A percentile compares a stretch with the other conserved stretches of the same genome.
Evolutionary conservation across 441 rosid species (phyloP).

Genomic region (Gossypium davidsonii): DNA sequence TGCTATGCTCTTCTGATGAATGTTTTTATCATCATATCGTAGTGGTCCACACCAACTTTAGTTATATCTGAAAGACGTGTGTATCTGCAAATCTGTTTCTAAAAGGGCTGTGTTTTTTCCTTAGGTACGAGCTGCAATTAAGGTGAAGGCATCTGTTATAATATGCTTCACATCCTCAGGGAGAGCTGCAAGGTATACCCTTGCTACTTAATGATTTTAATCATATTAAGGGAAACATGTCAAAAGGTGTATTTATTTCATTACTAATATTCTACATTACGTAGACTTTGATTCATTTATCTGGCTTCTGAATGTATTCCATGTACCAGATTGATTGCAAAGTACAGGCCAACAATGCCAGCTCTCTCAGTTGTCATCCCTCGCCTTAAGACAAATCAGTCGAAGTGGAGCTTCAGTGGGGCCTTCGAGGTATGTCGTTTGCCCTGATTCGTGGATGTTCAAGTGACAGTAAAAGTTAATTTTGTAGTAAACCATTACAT

Average conservation of each 20-base stretch:
- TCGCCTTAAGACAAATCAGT: conserved; percentile 74
- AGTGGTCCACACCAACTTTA: neutral
- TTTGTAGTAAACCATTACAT: neutral
- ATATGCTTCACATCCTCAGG: conserved; percentile 92
- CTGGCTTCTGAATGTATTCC: neutral
- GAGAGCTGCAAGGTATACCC: conserved; percentile 74
- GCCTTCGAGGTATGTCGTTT: conserved; percentile 68
- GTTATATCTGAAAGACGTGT: neutral
- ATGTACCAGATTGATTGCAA: conserved; percentile 72
- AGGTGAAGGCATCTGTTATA: conserved; percentile 86
- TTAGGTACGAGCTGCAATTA: conserved; percentile 90
- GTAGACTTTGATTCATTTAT: neutral
- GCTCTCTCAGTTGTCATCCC: conserved; percentile 93
- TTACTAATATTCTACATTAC: no score
- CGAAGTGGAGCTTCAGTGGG: conserved; percentile 84
- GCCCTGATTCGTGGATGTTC: neutral
- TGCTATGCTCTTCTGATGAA: neutral
- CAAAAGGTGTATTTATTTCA: no score
- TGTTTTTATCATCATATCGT: neutral
- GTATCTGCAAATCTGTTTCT: conserved; percentile 7
- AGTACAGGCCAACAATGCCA: conserved; percentile 93
- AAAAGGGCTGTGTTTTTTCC: conserved; percentile 5
- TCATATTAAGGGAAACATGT: neutral
- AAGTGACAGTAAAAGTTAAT: neutral
- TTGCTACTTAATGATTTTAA: neutral